phyloP scores from a whole-genome alignment of 2,329 filamentous ascomycete species.

The Pseudogymnoascus sp. region DNA sequence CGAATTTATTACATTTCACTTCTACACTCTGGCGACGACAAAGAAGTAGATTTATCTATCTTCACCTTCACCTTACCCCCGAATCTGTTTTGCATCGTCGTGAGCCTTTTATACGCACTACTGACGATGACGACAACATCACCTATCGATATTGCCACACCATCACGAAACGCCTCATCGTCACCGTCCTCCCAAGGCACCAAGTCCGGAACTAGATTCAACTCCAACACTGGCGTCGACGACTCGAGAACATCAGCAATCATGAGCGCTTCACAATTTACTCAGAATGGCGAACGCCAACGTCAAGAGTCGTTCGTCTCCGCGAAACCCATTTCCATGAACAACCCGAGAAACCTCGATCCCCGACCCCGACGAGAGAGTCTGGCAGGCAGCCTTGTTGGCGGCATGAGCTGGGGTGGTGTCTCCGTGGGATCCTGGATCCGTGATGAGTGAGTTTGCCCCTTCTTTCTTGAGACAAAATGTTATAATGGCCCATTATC shows the following conservation, averaged over 20 bases:
- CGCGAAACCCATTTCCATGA: slow-evolving; percentile 59
- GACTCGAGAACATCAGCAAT: slow-evolving; percentile 41
- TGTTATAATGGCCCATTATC: slow-evolving; percentile 5
- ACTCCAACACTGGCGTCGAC: slow-evolving; percentile 23
- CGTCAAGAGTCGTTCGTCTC: slow-evolving; percentile 59
- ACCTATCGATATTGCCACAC: slow-evolving; percentile 29
- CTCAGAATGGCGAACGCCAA: slow-evolving; percentile 45
- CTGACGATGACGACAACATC: slow-evolving; percentile 27
- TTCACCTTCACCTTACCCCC: neutral
- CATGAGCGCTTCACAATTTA: slow-evolving; percentile 46
- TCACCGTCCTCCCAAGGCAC: slow-evolving; percentile 32
- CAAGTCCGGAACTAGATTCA: slow-evolving; percentile 18
- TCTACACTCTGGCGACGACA: neutral
- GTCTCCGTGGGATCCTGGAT: slow-evolving; percentile 96
- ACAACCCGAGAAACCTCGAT: slow-evolving; percentile 50
- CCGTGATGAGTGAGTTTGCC: slow-evolving; percentile 79
- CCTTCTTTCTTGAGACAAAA: slow-evolving; percentile 7
- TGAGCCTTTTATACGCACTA: neutral
- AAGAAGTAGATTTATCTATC: neutral
- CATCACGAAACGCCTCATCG: slow-evolving; percentile 27
- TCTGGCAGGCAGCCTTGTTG: slow-evolving; percentile 57
- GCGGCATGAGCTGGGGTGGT: slow-evolving; percentile 94
- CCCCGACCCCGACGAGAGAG: slow-evolving; percentile 53
- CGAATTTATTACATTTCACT: neutral
- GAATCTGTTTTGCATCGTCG: neutral